These are phyloP conservation scores for Lactifluus subvellereus DNA, from an alignment of 768 basidiomycete species.

Conservation along the genomic window DNA sequence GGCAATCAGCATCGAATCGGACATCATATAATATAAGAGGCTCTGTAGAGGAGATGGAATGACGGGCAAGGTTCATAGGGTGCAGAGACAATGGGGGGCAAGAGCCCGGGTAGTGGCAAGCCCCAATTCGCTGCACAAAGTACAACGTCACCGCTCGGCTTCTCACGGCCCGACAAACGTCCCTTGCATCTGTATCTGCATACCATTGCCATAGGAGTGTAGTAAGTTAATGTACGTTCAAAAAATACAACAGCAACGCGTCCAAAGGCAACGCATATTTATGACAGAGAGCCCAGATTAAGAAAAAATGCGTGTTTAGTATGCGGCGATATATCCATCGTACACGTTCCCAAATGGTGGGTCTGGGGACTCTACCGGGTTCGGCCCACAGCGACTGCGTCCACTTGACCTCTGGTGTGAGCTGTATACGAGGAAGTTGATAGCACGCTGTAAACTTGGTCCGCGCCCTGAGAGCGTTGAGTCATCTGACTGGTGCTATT, in stretches of 20 bases:
- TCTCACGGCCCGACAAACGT: slow-evolving; percentile 11
- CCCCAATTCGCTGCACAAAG: background rate
- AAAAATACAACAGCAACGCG: slow-evolving; percentile 9
- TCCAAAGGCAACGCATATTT: slow-evolving; percentile 10
- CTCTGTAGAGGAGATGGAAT: slow-evolving; percentile 70
- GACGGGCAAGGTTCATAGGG: slow-evolving; percentile 73
- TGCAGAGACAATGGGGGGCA: slow-evolving; percentile 17
- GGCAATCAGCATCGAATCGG: slow-evolving; percentile 72
- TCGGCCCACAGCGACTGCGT: slow-evolving; percentile 22
- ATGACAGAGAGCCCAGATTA: slow-evolving; percentile 1
- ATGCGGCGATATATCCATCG: slow-evolving; percentile 3
- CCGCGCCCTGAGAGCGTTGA: slow-evolving; percentile 16
- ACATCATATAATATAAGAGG: slow-evolving; percentile 74
- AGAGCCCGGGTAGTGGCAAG: slow-evolving; percentile 6
- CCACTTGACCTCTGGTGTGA: slow-evolving; percentile 24
- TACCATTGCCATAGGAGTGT: background rate
- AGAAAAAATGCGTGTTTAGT: slow-evolving; percentile 7
- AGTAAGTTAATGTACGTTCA: slow-evolving; percentile 1
- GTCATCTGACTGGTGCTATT: slow-evolving; percentile 15
- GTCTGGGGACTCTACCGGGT: slow-evolving; percentile 12
- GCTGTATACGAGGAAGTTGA: slow-evolving; percentile 15
- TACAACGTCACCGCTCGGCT: slow-evolving; percentile 1
- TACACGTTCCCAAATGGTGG: slow-evolving; percentile 1
- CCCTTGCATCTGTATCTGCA: background rate
- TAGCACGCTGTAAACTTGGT: slow-evolving; percentile 14